Base-by-base conservation (phyloP, 192 early-diverging fungal species). In the Coemansia javaensis region DNA sequence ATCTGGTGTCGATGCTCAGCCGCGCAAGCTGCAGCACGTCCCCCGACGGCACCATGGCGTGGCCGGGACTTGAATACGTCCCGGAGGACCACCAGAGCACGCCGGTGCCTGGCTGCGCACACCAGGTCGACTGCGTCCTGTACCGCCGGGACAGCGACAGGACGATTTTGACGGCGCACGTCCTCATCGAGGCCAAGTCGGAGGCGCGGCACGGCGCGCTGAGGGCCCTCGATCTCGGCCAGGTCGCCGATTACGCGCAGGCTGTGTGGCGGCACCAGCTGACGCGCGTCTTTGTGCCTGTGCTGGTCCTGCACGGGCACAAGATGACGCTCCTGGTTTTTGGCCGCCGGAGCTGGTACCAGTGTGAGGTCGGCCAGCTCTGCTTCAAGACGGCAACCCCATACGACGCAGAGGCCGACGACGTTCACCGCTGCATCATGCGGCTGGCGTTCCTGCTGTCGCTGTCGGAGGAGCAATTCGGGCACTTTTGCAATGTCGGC, bases 231-330 rank as follows among this genome's bases (percentile, higher is more conserved):
- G 18, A 23, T 7, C 28, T 55, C 3, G 53, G 44, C 10, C 53
- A 46, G 28, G 12, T 55, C 11, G 42, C 53, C 2, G 53, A 55
- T 13, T 55, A 46, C 12, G 53, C 35, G 0, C 18, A 22, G 23
- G 25, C 32, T n/a, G 5, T 55, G 13, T 46, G 53, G 43, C 30
- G 14, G 9, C 2, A 20, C 34, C 53, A 55, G 27, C 53, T 33
- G 1, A 27, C 44, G 27, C 35, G 42, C 1, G 20, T 18, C 0
- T 55, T 55, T 40, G 53, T 55, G 34, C 44, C 53, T 5, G 22
- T 40, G 11, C 43, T 55, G 7, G 4, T 55, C 17, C 35, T 46
- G 5, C 33, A 45, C 9, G 44, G 36, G n/a, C 12, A 15, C 18
- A 4, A 39, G 7, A 10, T 55, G n/a, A 15, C 24, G n/a, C 37